Conservation (phyloP, 257 asterid genomes). For the Solanum ossicruentum region DNA sequence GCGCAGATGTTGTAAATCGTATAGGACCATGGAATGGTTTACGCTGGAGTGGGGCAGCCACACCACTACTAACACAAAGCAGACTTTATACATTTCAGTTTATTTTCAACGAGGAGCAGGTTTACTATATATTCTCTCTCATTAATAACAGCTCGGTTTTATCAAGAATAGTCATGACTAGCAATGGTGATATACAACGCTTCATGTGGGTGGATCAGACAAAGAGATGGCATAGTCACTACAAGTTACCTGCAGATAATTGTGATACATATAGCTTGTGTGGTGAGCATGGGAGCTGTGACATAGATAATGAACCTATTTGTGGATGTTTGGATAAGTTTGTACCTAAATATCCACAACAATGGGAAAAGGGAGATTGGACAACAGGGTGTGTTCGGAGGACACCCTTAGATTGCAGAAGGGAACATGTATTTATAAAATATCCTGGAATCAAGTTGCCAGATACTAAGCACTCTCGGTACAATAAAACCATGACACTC, state of each 20-base stretch:
- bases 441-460: neutral
- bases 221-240: constrained; percentile 3
- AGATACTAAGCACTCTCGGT: neutral
- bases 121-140: neutral
- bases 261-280: constrained; percentile 23
- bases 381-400: constrained; percentile 15
- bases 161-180: constrained; percentile 8
- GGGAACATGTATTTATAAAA: neutral
- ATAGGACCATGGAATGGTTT: constrained; percentile 53
- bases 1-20: neutral
- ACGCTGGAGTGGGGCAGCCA: constrained; percentile 18
- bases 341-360: neutral
- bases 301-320: neutral
- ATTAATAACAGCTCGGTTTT: constrained; percentile 1
- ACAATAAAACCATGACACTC: neutral
- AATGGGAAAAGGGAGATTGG: constrained; percentile 7
- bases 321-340: constrained; percentile 24
- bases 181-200: constrained; percentile 1
- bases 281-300: constrained; percentile 16
- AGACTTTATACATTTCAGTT: neutral
- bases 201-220: constrained; percentile 6
- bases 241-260: constrained; percentile 8
- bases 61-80: neutral
- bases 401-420: neutral
- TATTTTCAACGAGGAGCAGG: neutral